phyloP scores from a whole-genome alignment of 768 basidiomycete genomes.

The Fomitopsis pulvina region DNA sequence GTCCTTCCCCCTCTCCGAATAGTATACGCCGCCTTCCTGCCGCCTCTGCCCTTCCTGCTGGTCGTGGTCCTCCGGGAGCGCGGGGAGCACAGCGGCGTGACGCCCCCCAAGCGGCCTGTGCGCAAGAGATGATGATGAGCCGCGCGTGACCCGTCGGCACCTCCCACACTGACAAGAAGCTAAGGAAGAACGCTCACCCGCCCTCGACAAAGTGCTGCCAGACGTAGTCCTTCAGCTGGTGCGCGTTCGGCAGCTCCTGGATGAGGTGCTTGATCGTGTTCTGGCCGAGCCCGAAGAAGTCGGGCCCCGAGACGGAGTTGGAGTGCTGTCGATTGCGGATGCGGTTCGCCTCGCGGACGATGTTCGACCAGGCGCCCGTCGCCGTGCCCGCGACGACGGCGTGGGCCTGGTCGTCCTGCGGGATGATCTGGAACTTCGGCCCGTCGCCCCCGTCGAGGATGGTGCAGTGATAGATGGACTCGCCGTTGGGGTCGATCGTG shows the following conservation, averaged over 20 bases:
- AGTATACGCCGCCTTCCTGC: conserved; percentile 8
- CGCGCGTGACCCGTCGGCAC: conserved; percentile 1
- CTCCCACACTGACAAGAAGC: background rate
- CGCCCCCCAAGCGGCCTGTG: conserved; percentile 70
- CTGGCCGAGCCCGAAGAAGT: conserved; percentile 83
- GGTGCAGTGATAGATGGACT: conserved; percentile 76
- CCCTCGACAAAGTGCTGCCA: conserved; percentile 86
- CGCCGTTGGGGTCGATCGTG: conserved; percentile 55
- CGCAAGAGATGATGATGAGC: conserved; percentile 14
- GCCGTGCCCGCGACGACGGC: conserved; percentile 82
- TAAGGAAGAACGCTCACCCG: conserved; percentile 48
- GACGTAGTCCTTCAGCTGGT: conserved; percentile 70
- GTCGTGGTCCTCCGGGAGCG: conserved; percentile 59
- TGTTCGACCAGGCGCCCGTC: conserved; percentile 81
- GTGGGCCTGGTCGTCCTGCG: conserved; percentile 62
- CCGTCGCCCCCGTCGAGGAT: conserved; percentile 83
- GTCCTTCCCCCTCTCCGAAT: conserved; percentile 9
- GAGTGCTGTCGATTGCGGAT: conserved; percentile 79
- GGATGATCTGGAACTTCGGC: conserved; percentile 80
- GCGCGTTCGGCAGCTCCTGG: conserved; percentile 74
- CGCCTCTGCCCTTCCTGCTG: conserved; percentile 9
- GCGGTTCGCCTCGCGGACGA: conserved; percentile 77
- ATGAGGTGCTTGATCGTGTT: conserved; percentile 88
- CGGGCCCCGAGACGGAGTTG: conserved; percentile 83
- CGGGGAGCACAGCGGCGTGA: conserved; percentile 77